Evolutionary conservation across 2,329 filamentous ascomycete species (phyloP), one percentile per base, ranked within the genome.

Genomic region (Phyllosticta capitalensis): DNA sequence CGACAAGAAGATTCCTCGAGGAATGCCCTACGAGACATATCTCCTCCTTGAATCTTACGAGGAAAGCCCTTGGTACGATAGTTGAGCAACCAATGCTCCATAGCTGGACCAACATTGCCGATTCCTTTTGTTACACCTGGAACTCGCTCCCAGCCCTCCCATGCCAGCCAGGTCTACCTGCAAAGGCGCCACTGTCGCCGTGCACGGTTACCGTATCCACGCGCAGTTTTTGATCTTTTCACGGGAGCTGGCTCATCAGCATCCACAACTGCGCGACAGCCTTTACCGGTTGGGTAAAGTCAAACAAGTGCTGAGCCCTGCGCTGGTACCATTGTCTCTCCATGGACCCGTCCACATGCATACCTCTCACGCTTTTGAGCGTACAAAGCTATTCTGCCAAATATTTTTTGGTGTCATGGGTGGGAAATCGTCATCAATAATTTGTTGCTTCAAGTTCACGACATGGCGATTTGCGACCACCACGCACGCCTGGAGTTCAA

Each of bases 61-160:
- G 33, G 58, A 60, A n/a, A 60, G 58, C 21, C 58, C 58, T 28
- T 60, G 58, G 58, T 60, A 60, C 58, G 52, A 60, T 49, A 55
- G 53, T 52, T 59, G 54, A 59, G 52, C 52, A 9, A 17, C 38
- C 19, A n/a, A 52, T 22, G 33, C 9, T 14, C 17, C 17, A 5
- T 38, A 38, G 30, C 6, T 38, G 30, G 30, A 38, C 30, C 30
- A 14, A 5, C 28, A 30, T 14, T 14, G 12, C 30, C 30, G 30
- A 38, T 38, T 38, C 30, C 30, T 38, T 14, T 38, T 14, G 1
- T 17, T 14, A 38, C 30, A 38, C 30, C 4, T 38, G 30, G 30
- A 38, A 2, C 12, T 38, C 30, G 30, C 30, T 14, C 5, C 30
- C 30, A 38, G 30, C 30, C 30, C 30, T 12, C 17, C 30, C 12